Conservation (phyloP, 1,284 basidiomycete genomes). For the Coniferiporia sulphurascens region DNA sequence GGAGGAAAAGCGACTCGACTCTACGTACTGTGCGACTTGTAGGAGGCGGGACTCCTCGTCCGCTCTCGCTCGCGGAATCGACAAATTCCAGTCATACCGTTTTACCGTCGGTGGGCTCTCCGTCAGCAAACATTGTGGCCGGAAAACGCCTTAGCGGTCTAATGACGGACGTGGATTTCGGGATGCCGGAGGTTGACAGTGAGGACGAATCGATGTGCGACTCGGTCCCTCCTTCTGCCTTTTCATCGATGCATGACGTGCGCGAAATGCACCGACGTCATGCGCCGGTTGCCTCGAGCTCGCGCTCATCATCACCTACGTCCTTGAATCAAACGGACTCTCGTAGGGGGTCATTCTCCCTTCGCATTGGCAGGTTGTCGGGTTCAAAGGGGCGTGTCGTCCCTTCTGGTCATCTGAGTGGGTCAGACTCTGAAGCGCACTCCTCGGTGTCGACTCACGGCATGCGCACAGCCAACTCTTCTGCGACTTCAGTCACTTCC, state of each 20-base stretch:
- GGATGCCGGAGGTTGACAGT: conserved; percentile 17
- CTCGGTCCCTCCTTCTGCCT: conserved; percentile 2
- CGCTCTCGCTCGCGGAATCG: conserved; percentile 19
- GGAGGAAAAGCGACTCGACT: conserved; percentile 19
- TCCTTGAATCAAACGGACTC: background rate
- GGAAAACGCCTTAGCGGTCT: conserved; percentile 15
- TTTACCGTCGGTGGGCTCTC: conserved; percentile 12
- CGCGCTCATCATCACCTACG: conserved; percentile 7
- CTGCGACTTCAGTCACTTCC: conserved; percentile 15
- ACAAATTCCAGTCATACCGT: conserved; percentile 18
- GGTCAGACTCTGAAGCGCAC: conserved; percentile 15
- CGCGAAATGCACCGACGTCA: background rate
- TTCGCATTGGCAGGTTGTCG: conserved; percentile 11
- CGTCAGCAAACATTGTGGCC: conserved; percentile 8
- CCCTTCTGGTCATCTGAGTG: conserved; percentile 10
- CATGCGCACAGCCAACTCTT: conserved; percentile 13
- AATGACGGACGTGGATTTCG: conserved; percentile 16
- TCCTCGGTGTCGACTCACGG: conserved; percentile 12
- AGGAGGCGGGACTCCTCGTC: conserved; percentile 16
- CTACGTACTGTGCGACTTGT: conserved; percentile 19
- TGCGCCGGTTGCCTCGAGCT: background rate
- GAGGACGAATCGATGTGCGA: conserved; percentile 10
- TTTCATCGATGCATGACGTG: conserved; percentile 7
- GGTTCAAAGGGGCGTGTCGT: conserved; percentile 3
- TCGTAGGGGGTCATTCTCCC: conserved; percentile 12